Evolutionary conservation across 2,329 filamentous ascomycete species (phyloP).

Genomic region (Neopestalotiopsis sp.): DNA sequence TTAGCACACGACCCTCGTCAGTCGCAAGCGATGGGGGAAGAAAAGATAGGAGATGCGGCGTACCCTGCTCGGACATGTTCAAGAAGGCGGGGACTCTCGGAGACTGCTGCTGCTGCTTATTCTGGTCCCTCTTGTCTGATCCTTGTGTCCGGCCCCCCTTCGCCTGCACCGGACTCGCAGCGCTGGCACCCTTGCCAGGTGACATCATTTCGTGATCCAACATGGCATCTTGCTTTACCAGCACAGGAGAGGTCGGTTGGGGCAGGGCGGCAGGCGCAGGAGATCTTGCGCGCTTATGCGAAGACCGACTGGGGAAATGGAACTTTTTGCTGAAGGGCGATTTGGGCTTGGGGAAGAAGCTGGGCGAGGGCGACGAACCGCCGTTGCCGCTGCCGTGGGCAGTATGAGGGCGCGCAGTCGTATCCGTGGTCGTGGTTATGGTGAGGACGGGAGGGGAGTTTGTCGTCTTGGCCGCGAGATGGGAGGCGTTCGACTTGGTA

Average conservation of each 20-base stretch:
- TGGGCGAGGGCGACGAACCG: constrained; percentile 19
- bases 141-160: constrained; percentile 33
- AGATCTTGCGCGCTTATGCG: constrained; percentile 55
- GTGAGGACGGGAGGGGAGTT: constrained; percentile 31
- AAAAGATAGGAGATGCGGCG: neutral
- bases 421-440: constrained; percentile 33
- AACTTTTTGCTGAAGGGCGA: constrained; percentile 49
- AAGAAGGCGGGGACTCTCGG: constrained; percentile 58
- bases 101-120: constrained; percentile 24
- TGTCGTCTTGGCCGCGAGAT: constrained; percentile 13
- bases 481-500: neutral
- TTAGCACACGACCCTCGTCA: constrained; percentile 15
- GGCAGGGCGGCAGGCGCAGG: constrained; percentile 34
- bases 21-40: neutral
- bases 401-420: constrained; percentile 22
- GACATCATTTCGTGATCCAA: constrained; percentile 29
- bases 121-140: constrained; percentile 35
- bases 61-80: constrained; percentile 44
- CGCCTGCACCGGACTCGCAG: neutral
- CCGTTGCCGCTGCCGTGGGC: constrained; percentile 23
- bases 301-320: constrained; percentile 44
- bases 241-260: constrained; percentile 30
- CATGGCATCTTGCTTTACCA: constrained; percentile 44
- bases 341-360: constrained; percentile 28
- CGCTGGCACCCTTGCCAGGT: constrained; percentile 18